These are phyloP conservation scores for Nematocida major DNA, from an alignment of 371 early-diverging fungal genomes.

Conservation along the genomic window DNA sequence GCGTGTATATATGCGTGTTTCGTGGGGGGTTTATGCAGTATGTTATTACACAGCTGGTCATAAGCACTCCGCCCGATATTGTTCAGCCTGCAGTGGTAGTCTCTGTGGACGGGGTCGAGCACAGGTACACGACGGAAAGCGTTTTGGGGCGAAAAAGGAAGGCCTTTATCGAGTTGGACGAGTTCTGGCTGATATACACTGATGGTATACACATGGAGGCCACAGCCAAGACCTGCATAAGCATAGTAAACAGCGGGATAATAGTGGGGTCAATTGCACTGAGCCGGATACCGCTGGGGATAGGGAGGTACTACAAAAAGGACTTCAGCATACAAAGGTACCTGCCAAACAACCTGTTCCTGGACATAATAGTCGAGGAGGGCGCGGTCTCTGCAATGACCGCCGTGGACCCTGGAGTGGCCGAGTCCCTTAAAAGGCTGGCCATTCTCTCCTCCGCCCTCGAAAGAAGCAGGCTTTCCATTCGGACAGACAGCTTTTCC, in stretches of 20 bases:
- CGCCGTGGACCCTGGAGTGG: neutral
- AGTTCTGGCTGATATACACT: constrained; percentile 43
- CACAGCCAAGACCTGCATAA: neutral
- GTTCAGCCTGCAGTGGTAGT: neutral
- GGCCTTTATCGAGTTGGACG: constrained; percentile 21
- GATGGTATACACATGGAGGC: neutral
- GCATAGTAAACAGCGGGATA: neutral
- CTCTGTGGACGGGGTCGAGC: neutral
- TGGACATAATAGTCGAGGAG: constrained; percentile 29
- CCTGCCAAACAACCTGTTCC: constrained; percentile 13
- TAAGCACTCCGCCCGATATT: constrained; percentile 17
- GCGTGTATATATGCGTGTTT: neutral
- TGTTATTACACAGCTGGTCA: constrained; percentile 29
- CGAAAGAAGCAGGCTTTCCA: no score
- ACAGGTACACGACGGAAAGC: neutral
- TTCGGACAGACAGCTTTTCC: no score
- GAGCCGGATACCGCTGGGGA: neutral
- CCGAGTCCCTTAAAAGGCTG: neutral
- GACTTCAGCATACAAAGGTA: neutral
- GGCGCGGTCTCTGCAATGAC: neutral
- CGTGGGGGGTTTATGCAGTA: neutral
- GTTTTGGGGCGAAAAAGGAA: neutral
- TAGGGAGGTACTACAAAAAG: constrained; percentile 32
- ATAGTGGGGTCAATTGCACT: neutral
- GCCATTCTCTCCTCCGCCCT: no score